Evolutionary conservation across 2,329 filamentous ascomycete species (phyloP), one percentile per base, ranked within the genome.

Genomic region (Pseudocercospora ulei): DNA sequence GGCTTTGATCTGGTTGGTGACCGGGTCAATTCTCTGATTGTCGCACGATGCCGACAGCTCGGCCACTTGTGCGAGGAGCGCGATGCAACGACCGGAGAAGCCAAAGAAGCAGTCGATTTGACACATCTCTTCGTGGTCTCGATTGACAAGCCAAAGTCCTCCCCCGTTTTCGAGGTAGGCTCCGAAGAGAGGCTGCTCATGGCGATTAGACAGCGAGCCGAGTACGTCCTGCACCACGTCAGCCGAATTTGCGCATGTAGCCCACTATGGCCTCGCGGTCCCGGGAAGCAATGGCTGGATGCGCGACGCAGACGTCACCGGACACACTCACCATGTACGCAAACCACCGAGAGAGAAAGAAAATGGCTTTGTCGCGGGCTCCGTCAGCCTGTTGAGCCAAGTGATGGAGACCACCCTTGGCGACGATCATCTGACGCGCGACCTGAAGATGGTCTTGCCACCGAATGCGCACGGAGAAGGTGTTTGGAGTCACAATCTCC

Each of bases 331-430:
- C 30, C 12, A 92, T 70, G 60, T 90, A 90, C 1, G 80, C 80
- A 48, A 90, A 80, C 84, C 84, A 92, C 42, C 81, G 76, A 49
- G 75, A 78, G 6, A 90, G 69, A 55, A 92, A 90, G 37, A 80
- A 79, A 38, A 78, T 71, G 38, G 82, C 68, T 54, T 74, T 67
- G 53, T 78, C 69, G 6, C 56, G 50, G 9, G 53, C 53, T n/a
- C 55, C 56, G 50, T 66, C 60, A 2, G 56, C 52, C 11, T 60
- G 51, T 64, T 56, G 54, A 2, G 56, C 56, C 3, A 59, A 49
- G 36, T 57, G 51, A 25, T 73, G 69, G 6, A 75, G 69, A 12
- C 76, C 74, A 25, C 71, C 71, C 4, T 81, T 75, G 3, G 76
- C 72, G 8, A 76, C 67, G 52, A 88, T 86, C 50, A 92, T 75